phyloP scores from a whole-genome alignment of 2,329 filamentous ascomycete genomes.

The Fusarium sp. region DNA sequence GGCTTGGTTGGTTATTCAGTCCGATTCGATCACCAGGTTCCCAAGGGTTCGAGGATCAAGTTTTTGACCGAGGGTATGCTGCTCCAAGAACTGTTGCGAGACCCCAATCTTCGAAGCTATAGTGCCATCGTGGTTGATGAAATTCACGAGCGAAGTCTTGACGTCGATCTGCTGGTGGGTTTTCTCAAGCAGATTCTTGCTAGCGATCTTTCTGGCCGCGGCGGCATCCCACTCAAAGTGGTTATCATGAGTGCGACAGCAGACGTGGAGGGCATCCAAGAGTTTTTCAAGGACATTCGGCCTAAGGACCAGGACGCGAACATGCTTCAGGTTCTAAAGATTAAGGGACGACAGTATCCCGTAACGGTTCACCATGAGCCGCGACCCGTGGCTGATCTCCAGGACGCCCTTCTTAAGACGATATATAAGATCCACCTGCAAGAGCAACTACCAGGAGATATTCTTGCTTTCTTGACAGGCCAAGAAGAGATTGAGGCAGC shows the following conservation, averaged over 20 bases:
- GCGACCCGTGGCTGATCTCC: conserved; percentile 82
- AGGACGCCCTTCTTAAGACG: conserved; percentile 84
- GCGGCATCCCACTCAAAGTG: conserved; percentile 85
- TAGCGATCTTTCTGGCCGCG: conserved; percentile 73
- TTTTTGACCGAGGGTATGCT: conserved; percentile 98
- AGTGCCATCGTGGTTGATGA: conserved; percentile 95
- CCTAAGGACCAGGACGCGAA: conserved; percentile 34
- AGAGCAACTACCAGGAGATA: conserved; percentile 93
- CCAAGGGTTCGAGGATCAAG: conserved; percentile 88
- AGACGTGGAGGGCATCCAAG: conserved; percentile 82
- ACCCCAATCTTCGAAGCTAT: conserved; percentile 86
- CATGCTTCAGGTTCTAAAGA: conserved; percentile 68
- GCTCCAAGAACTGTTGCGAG: conserved; percentile 90
- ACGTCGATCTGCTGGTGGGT: conserved; percentile 91
- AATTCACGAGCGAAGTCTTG: conserved; percentile 95
- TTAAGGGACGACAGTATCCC: conserved; percentile 89
- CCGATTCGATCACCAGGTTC: conserved; percentile 89
- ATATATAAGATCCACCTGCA: conserved; percentile 90
- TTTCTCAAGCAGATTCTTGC: conserved; percentile 86
- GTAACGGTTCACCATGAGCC: conserved; percentile 84
- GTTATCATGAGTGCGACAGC: conserved; percentile 98
- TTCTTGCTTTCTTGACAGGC: conserved; percentile 91
- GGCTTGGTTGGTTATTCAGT: conserved; percentile 90
- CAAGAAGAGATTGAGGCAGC: conserved; percentile 92
- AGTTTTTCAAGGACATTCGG: conserved; percentile 75